Base-by-base conservation (phyloP, 2,329 filamentous ascomycete genomes). In the Aspergillus sp. region DNA sequence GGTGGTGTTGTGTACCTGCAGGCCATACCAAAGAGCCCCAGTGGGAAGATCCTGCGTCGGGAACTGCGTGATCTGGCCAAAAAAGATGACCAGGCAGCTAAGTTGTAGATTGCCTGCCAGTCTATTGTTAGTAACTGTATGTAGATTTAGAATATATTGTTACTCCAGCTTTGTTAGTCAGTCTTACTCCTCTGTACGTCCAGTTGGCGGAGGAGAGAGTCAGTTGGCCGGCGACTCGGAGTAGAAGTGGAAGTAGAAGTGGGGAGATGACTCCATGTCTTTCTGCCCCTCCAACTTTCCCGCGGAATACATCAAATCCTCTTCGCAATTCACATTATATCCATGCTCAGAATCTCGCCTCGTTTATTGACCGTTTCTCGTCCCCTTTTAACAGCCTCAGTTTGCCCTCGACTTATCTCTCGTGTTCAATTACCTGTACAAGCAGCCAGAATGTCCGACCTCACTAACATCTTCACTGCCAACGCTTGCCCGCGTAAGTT, bases 401-500 rank as follows among this genome's bases (percentile, higher is more conserved):
- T 45, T 41, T 53, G n/a, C 52, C 35, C 37, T 62, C 50, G 33
- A 33, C 43, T 53, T 46, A 48, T 46, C 23, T 64, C 35, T 56
- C 55, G 49, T 31, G 47, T 62, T 37, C 44, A 56, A 62, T 46
- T 55, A 40, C 48, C 54, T 25, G 40, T 59, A 47, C 64, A 66
- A 58, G 51, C 54, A 55, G 64, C 57, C 63, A 66, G 62, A 57
- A 77, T 77, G 74, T 73, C 75, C 65, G 66, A 68, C 59, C 70
- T 78, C 66, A 73, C 72, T 41, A 61, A 66, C 50, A 68, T 80
- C 63, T 73, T 73, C 60, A 68, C 76, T 37, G 72, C 74, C 66
- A 74, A 77, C 57, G 77, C 77, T 52, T 77, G 75, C 66, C 77
- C 77, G 68, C 76, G 77, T 79, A 72, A 68, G 76, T 74, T 27